Evolutionary conservation across 2,329 filamentous ascomycete species (phyloP).

Genomic region (Dothideomycetes sp.): DNA sequence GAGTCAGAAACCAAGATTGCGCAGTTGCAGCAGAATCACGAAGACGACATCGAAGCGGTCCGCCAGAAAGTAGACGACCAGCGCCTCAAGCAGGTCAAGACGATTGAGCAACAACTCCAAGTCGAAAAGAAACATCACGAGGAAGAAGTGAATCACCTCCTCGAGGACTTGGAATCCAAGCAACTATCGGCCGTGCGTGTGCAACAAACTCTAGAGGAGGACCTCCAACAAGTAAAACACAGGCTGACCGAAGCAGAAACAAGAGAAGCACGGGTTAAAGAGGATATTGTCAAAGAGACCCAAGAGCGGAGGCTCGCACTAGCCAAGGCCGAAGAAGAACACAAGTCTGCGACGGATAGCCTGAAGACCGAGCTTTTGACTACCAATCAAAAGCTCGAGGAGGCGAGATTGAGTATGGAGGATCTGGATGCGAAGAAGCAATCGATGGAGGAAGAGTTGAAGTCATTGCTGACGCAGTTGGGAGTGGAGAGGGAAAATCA

Average conservation of each 20-base stretch:
- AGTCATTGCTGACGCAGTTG: constrained; percentile 9
- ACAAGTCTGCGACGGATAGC: background rate
- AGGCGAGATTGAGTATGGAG: background rate
- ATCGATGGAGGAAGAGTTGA: constrained; percentile 4
- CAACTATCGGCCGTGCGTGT: constrained; percentile 10
- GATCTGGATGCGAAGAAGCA: background rate
- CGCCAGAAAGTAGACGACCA: constrained; percentile 6
- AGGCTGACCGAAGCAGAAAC: constrained; percentile 11
- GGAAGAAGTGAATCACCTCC: background rate
- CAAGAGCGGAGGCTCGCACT: constrained; percentile 5
- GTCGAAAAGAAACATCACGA: background rate
- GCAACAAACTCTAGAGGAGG: constrained; percentile 10
- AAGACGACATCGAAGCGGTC: constrained; percentile 8
- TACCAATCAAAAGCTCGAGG: constrained; percentile 9
- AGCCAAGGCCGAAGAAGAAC: constrained; percentile 6
- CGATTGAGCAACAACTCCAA: constrained; percentile 8
- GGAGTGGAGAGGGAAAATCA: constrained; percentile 2
- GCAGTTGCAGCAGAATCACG: constrained; percentile 7
- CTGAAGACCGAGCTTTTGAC: constrained; percentile 8
- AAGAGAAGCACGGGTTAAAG: constrained; percentile 6
- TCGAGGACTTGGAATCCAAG: constrained; percentile 1
- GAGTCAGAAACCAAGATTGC: constrained; percentile 12
- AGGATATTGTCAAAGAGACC: background rate
- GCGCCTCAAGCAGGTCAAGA: background rate
- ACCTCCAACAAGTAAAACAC: constrained; percentile 8